Conservation (phyloP, 257 asterid genomes). For the Lithospermum erythrorhizon region DNA sequence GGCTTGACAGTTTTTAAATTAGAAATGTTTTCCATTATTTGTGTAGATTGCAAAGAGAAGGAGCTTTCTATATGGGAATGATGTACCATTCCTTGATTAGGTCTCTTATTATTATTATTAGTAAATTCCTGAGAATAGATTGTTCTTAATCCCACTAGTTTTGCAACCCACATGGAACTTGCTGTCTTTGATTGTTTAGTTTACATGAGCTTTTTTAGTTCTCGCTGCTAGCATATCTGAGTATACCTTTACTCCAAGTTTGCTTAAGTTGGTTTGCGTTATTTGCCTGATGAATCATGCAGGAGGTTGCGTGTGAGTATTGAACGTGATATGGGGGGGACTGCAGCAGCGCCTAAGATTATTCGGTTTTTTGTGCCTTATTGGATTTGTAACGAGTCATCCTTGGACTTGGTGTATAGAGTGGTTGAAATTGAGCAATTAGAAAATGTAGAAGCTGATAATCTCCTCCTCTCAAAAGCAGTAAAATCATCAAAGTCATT, state of each 20-base stretch:
- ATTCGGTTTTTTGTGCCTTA: conserved; percentile 95
- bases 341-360: conserved; percentile 87
- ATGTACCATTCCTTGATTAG: too few species aligned
- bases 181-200: neutral
- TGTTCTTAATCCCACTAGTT: too few species aligned
- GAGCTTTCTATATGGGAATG: too few species aligned
- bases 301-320: conserved; percentile 94
- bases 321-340: conserved; percentile 94
- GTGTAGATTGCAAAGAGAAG: too few species aligned
- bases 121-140: too few species aligned
- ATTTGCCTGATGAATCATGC: conserved; percentile 3
- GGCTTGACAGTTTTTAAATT: too few species aligned
- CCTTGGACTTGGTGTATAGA: conserved; percentile 67
- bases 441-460: conserved; percentile 58
- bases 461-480: conserved; percentile 38
- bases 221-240: neutral
- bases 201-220: neutral
- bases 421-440: conserved; percentile 89
- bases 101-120: too few species aligned
- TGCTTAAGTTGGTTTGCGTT: neutral
- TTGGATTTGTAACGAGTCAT: conserved; percentile 80
- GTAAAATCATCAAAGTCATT: conserved; percentile 65
- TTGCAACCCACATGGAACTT: neutral
- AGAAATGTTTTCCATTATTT: too few species aligned
- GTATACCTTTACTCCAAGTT: neutral